A percentile compares a stretch with the other conserved stretches of the same genome.
Conservation (phyloP, 768 basidiomycete genomes). For the Myochromella boudieri region DNA sequence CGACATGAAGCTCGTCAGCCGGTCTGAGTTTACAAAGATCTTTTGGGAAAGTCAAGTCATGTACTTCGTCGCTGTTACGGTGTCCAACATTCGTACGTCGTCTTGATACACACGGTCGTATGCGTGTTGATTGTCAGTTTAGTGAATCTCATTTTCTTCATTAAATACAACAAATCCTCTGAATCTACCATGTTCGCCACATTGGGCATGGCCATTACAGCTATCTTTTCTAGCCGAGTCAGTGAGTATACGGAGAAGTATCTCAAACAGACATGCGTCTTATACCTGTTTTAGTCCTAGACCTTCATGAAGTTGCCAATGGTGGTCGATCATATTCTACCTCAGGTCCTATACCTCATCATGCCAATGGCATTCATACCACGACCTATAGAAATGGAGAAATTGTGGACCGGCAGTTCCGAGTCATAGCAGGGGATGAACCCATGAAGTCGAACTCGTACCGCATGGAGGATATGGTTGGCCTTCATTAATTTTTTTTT, state of each 20-base stretch:
- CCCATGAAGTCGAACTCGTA: constrained; percentile 13
- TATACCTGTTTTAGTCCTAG: constrained; percentile 10
- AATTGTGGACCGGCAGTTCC: constrained; percentile 15
- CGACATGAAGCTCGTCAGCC: constrained; percentile 13
- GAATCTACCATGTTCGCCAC: constrained; percentile 22
- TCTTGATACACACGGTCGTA: not conserved
- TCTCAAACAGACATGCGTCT: not conserved
- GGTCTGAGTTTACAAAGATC: constrained; percentile 19
- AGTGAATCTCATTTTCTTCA: constrained; percentile 21
- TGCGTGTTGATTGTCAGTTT: too few species aligned
- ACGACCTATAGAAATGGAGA: constrained; percentile 15
- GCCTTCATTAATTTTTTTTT: not conserved
- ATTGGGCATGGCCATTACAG: constrained; percentile 20
- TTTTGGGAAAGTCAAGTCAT: constrained; percentile 22
- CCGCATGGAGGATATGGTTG: constrained; percentile 14
- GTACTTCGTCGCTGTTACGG: constrained; percentile 21
- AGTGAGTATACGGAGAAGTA: constrained; percentile 12
- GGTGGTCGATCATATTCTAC: constrained; percentile 7
- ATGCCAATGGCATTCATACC: constrained; percentile 12
- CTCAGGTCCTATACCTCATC: constrained; percentile 3
- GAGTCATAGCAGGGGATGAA: constrained; percentile 8
- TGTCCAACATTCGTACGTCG: constrained; percentile 17
- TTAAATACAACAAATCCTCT: constrained; percentile 17
- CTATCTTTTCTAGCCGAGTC: constrained; percentile 18
- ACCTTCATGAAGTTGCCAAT: constrained; percentile 13